Evolutionary conservation across 805 yeast species (phyloP).

Genomic region (Soucietia sequanensis): DNA sequence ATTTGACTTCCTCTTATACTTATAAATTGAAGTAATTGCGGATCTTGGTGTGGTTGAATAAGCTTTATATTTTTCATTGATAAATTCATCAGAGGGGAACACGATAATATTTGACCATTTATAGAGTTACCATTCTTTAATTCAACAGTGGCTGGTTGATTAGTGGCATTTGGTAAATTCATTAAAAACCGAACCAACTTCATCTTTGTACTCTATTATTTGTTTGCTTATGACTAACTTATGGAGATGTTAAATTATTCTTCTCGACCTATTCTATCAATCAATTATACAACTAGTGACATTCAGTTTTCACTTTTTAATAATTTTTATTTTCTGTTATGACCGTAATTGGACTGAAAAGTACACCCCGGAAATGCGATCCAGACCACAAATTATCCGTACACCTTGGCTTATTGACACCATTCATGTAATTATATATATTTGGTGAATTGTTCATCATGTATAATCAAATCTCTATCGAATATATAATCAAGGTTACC

Average conservation of each 20-base stretch:
- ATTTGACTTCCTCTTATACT: constrained; percentile 88
- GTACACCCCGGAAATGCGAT: too few relatives aligned
- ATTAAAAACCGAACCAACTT: constrained; percentile 74
- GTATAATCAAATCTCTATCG: too few relatives aligned
- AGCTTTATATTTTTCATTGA: constrained; percentile 77
- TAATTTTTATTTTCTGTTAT: too few relatives aligned
- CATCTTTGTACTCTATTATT: constrained; percentile 32
- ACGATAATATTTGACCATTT: constrained; percentile 79
- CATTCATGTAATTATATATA: too few relatives aligned
- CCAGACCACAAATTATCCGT: too few relatives aligned
- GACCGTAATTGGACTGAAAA: too few relatives aligned
- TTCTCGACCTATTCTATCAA: constrained; percentile 1
- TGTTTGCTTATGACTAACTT: too few relatives aligned
- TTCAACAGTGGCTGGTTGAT: constrained; percentile 87
- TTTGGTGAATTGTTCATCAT: too few relatives aligned
- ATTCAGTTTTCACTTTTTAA: too few relatives aligned
- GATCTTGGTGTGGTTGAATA: constrained; percentile 68
- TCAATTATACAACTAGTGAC: neutral
- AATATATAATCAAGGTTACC: too few relatives aligned
- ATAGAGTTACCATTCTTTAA: constrained; percentile 87
- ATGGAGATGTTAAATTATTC: neutral
- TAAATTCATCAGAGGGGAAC: constrained; percentile 89
- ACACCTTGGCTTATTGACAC: too few relatives aligned
- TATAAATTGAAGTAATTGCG: constrained; percentile 70
- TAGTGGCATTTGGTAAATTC: constrained; percentile 62